phyloP scores from a whole-genome alignment of 495 filamentous ascomycete species.

The Aspergillus incahuasiensis region DNA sequence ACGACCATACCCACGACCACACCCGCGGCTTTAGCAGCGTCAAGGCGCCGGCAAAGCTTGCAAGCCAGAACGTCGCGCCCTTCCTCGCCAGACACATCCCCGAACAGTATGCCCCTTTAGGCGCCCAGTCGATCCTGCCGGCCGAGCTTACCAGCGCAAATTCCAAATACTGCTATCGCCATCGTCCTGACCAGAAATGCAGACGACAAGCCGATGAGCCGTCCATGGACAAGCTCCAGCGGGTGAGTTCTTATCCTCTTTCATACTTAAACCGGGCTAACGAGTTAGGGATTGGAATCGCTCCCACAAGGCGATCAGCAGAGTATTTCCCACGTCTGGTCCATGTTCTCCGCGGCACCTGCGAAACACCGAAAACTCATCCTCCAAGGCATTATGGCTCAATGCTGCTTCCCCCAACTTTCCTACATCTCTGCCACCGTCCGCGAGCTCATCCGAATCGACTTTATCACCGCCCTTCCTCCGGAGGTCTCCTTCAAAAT shows the following conservation, averaged over 20 bases:
- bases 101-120: constrained; percentile 69
- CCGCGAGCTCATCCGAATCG: constrained; percentile 89
- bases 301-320: constrained; percentile 82
- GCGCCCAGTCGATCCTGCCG: constrained; percentile 27
- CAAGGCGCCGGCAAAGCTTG: constrained; percentile 42
- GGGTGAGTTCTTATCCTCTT: constrained; percentile 48
- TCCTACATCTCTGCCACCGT: constrained; percentile 85
- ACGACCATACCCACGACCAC: constrained; percentile 20
- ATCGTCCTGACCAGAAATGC: constrained; percentile 92
- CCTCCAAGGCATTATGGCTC: constrained; percentile 88
- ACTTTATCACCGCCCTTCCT: constrained; percentile 85
- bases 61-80: constrained; percentile 60
- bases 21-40: constrained; percentile 17
- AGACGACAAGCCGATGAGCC: constrained; percentile 86
- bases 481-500: constrained; percentile 91
- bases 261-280: constrained; percentile 5
- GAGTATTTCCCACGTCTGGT: constrained; percentile 93
- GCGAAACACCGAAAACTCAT: constrained; percentile 91
- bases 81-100: constrained; percentile 86
- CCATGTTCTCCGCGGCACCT: constrained; percentile 91
- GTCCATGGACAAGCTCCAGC: constrained; percentile 91
- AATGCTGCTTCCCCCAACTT: constrained; percentile 96
- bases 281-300: constrained; percentile 68
- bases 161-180: constrained; percentile 93
- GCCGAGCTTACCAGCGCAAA: constrained; percentile 48